Conservation (phyloP, 1,284 basidiomycete species). For the Fomitopsis schrenkii region DNA sequence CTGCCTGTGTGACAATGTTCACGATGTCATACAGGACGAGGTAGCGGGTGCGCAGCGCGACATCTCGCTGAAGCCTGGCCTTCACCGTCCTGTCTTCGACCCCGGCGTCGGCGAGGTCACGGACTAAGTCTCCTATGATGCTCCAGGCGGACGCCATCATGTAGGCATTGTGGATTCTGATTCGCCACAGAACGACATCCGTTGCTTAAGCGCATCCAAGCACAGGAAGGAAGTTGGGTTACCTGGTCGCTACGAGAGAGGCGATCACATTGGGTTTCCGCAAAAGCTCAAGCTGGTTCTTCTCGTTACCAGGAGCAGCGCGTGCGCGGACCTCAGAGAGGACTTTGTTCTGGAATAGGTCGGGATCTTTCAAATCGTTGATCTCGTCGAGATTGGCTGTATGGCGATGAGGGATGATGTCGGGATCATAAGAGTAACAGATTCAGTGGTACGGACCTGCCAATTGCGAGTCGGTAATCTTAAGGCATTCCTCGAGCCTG, state of each 20-base stretch:
- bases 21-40: conserved; percentile 63
- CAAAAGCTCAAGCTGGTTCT: conserved; percentile 27
- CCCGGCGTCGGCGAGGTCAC: conserved; percentile 47
- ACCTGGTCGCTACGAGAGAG: conserved; percentile 57
- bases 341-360: conserved; percentile 53
- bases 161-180: conserved; percentile 72
- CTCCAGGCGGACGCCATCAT: conserved; percentile 76
- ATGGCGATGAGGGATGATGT: neutral
- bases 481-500: conserved; percentile 55
- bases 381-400: conserved; percentile 67
- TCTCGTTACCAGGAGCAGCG: conserved; percentile 30
- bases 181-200: neutral
- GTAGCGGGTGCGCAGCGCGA: conserved; percentile 50
- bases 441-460: conserved; percentile 41
- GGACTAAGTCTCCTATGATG: conserved; percentile 52
- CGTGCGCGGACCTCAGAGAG: conserved; percentile 50
- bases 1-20: conserved; percentile 49
- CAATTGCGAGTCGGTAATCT: conserved; percentile 66
- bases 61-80: conserved; percentile 44
- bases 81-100: conserved; percentile 49
- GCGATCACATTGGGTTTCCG: conserved; percentile 48
- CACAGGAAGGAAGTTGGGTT: neutral
- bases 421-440: neutral
- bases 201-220: neutral
- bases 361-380: conserved; percentile 54